phyloP scores from a whole-genome alignment of 495 filamentous ascomycete species.

The Melanomma pulvis-pyrius region DNA sequence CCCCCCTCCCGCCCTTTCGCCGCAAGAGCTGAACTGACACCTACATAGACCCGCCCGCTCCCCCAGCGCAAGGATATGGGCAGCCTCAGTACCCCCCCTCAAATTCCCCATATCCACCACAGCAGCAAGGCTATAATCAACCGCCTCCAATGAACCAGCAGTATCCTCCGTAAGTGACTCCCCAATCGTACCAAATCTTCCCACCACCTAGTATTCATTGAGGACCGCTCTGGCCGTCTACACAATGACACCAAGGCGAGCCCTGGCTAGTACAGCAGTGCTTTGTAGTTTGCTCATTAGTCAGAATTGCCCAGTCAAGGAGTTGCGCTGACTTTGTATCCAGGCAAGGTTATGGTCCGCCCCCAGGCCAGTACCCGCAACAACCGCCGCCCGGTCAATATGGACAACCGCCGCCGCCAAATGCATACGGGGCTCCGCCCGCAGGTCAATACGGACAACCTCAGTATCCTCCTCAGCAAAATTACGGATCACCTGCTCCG shows the following conservation, averaged over 20 bases:
- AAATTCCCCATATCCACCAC: slow-evolving; percentile 18
- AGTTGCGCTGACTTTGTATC: too few relatives aligned
- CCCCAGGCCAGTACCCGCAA: slow-evolving; percentile 3
- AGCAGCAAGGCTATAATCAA: slow-evolving; percentile 27
- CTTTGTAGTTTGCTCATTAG: too few relatives aligned
- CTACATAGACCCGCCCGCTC: slow-evolving; percentile 7
- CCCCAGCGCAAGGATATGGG: background rate
- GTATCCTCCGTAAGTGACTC: too few relatives aligned
- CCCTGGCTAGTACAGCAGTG: too few relatives aligned
- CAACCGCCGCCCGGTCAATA: slow-evolving; percentile 21
- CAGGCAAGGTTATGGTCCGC: slow-evolving; percentile 5
- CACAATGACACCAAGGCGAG: too few relatives aligned
- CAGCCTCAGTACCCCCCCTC: slow-evolving; percentile 9
- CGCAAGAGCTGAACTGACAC: slow-evolving; percentile 7
- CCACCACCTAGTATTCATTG: too few relatives aligned
- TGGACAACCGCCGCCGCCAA: slow-evolving; percentile 2
- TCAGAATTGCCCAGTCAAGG: too few relatives aligned
- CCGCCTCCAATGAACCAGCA: slow-evolving; percentile 32
- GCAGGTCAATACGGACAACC: slow-evolving; percentile 2
- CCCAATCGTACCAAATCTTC: too few relatives aligned
- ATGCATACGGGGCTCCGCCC: background rate
- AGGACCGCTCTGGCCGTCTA: too few relatives aligned
- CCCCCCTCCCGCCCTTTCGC: too few relatives aligned
- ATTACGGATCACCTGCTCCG: slow-evolving; percentile 13
- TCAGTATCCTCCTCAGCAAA: slow-evolving; percentile 13